Percentiles rank a stretch among this genome's conserved stretches.
Evolutionary conservation across 1,139 yeast species (phyloP).

Genomic region (Yamadazyma triangularis): DNA sequence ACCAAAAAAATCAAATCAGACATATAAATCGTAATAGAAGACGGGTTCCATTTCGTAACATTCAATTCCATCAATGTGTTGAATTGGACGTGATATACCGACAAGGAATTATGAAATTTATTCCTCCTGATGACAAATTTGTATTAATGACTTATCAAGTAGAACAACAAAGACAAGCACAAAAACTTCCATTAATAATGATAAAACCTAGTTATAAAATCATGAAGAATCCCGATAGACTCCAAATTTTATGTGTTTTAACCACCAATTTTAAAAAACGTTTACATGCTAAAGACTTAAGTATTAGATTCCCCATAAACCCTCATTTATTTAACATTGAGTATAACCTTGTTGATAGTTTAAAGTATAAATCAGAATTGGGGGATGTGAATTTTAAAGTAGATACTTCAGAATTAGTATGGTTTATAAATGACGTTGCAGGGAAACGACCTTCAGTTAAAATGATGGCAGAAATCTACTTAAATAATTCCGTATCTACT

Average conservation of each 20-base stretch:
- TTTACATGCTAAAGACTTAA: constrained; percentile 29
- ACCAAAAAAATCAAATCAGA: background rate
- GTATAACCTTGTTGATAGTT: constrained; percentile 29
- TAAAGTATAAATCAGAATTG: constrained; percentile 38
- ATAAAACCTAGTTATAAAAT: constrained; percentile 33
- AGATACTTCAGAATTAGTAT: constrained; percentile 49
- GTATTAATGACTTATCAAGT: constrained; percentile 37
- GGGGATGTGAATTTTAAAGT: constrained; percentile 40
- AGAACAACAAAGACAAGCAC: constrained; percentile 33
- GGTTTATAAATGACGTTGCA: constrained; percentile 56
- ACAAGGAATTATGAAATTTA: constrained; percentile 36
- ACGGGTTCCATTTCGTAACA: constrained; percentile 35
- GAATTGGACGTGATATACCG: constrained; percentile 35
- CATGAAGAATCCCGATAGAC: constrained; percentile 15
- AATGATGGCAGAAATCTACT: constrained; percentile 41
- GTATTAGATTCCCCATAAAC: constrained; percentile 32
- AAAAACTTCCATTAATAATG: constrained; percentile 35
- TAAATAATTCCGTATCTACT: constrained; percentile 10
- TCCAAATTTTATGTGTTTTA: constrained; percentile 35
- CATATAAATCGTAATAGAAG: constrained; percentile 7
- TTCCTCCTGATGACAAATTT: constrained; percentile 46
- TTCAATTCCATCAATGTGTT: constrained; percentile 46
- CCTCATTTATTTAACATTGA: constrained; percentile 28
- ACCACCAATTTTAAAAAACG: constrained; percentile 32
- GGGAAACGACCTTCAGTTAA: constrained; percentile 40